Evolutionary conservation across 257 asterid species (phyloP).

Genomic region (Vinca minor): DNA sequence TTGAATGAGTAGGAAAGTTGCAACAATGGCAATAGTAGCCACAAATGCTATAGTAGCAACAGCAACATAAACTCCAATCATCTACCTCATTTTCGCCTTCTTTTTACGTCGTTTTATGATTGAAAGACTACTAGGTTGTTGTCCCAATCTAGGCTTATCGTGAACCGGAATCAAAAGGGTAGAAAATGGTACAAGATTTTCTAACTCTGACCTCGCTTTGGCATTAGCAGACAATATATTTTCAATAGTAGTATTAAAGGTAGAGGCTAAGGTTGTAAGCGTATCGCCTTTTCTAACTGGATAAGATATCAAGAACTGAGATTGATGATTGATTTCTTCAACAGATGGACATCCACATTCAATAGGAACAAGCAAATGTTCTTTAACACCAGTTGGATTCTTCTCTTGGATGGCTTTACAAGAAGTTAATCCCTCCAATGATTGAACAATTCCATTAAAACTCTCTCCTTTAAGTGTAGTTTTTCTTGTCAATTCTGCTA

Average conservation of each 20-base stretch:
- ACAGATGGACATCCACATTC: slow-evolving; percentile 50
- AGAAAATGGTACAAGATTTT: slow-evolving; percentile 25
- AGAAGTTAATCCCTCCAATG: slow-evolving; percentile 43
- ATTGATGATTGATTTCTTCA: slow-evolving; percentile 9
- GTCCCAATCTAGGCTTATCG: slow-evolving; percentile 25
- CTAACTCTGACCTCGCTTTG: slow-evolving; percentile 24
- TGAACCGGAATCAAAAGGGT: slow-evolving; percentile 43
- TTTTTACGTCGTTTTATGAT: slow-evolving; percentile 23
- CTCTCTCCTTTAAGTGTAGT: slow-evolving; percentile 41
- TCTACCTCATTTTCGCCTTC: slow-evolving; percentile 30
- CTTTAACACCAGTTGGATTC: slow-evolving; percentile 35
- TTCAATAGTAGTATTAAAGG: slow-evolving; percentile 33
- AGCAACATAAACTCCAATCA: slow-evolving; percentile 41
- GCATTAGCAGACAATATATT: slow-evolving; percentile 31
- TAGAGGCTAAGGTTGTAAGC: slow-evolving; percentile 23
- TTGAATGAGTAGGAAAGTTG: slow-evolving; percentile 31
- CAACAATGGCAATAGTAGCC: slow-evolving; percentile 26
- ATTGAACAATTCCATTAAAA: slow-evolving; percentile 38
- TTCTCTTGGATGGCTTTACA: slow-evolving; percentile 38
- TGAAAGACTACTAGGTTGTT: slow-evolving; percentile 23
- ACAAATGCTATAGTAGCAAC: slow-evolving; percentile 27
- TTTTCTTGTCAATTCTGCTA: slow-evolving; percentile 34
- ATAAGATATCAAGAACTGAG: slow-evolving; percentile 36
- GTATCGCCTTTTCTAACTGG: slow-evolving; percentile 48
- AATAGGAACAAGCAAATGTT: slow-evolving; percentile 26